These are phyloP conservation scores for Candida buenavistaensis DNA, from an alignment of 1,139 yeast species.

Conservation along the genomic window DNA sequence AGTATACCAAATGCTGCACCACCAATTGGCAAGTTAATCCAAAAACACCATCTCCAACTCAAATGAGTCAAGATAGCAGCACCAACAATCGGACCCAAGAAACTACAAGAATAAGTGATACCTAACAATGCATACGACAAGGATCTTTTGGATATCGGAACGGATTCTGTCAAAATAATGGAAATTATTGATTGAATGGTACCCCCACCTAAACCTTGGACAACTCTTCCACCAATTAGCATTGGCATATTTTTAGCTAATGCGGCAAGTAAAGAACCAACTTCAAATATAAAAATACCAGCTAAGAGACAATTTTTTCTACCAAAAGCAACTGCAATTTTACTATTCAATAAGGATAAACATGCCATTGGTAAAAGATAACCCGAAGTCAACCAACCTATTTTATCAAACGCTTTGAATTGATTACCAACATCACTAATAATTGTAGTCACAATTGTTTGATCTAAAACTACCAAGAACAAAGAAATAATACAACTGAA, in stretches of 20 bases:
- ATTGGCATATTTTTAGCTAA: constrained; percentile 55
- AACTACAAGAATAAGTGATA: constrained; percentile 50
- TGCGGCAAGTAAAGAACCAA: constrained; percentile 64
- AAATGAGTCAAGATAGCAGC: constrained; percentile 60
- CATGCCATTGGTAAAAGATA: constrained; percentile 60
- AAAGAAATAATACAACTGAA: constrained; percentile 45
- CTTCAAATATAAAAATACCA: constrained; percentile 55
- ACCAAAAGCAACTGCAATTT: constrained; percentile 59
- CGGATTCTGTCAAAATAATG: constrained; percentile 59
- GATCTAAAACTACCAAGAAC: constrained; percentile 66
- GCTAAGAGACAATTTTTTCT: constrained; percentile 50
- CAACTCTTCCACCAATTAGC: constrained; percentile 67
- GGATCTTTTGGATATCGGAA: constrained; percentile 57
- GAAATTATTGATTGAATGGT: constrained; percentile 61
- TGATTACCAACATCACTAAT: constrained; percentile 53
- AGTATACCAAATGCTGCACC: constrained; percentile 53
- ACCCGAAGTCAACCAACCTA: constrained; percentile 48
- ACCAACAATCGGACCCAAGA: constrained; percentile 65
- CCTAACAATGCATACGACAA: constrained; percentile 50
- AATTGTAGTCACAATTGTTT: constrained; percentile 61
- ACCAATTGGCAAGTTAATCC: constrained; percentile 67
- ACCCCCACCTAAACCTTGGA: constrained; percentile 77
- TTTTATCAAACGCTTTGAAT: constrained; percentile 51
- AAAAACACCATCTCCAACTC: constrained; percentile 80
- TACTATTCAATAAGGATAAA: constrained; percentile 60